Base-by-base conservation (phyloP, 192 early-diverging fungal genomes). In the Powellomyces hirtus region DNA sequence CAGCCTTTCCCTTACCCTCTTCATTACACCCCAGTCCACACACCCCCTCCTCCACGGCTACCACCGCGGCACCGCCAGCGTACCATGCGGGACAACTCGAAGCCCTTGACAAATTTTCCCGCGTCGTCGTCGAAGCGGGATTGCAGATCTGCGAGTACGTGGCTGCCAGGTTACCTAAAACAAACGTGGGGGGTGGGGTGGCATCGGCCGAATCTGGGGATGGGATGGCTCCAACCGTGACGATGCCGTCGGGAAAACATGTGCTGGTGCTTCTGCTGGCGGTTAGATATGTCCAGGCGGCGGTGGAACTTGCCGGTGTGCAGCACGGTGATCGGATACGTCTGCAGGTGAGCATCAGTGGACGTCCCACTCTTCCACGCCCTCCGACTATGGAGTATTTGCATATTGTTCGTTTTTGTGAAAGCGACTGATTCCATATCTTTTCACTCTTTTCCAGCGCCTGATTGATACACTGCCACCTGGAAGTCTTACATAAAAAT, bases 111-210 rank as follows among this genome's bases (percentile, higher is more conserved):
- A 38, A 61, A 7, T 31, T 66, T 13, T 18, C 50, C 20, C 37
- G 34, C 18, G 33, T 66, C 16, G 36, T 57, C 20, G 64, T 66
- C 7, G 64, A 66, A 27, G 64, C 64, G 20, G 64, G 64, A 14
- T 38, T 66, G 20, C 64, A 66, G 38, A 31, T 66, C 0, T 66
- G 50, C 49, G 64, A 66, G 42, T 36, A 71, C 62, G 26, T 70
- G 31, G 60, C 70, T 0, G 75, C 63, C 10, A 22, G 53, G 3
- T 49, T 49, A 24, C n/a, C 46, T 8, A 49, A 24, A 49, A 6
- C 46, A 2, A 24, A 24, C 46, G 46, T 24, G 46, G 46, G 4
- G 2, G 26, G 46, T 24, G 14, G 46, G 5, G 4, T 24, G 46
- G 46, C 5, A 18, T 24, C 5, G n/a, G 26, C n/a, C 46, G 46